Evolutionary conservation across 331 rosid species (phyloP).

Genomic region (Prunus yedoensis): DNA sequence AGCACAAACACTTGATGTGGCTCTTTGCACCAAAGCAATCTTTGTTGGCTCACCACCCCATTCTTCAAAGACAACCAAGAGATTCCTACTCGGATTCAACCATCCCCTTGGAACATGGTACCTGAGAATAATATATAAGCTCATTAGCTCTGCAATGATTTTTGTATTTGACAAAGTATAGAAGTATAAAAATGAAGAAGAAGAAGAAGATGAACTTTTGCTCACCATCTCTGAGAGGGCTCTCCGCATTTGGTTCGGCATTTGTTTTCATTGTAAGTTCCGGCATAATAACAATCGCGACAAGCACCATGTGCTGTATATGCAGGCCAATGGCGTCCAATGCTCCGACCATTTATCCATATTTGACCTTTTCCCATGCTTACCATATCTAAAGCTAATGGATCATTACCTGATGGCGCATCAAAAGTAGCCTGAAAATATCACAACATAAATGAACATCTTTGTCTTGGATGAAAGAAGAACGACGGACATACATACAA

Average conservation of each 20-base stretch:
- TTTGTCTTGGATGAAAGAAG: not conserved
- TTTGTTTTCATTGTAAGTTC: slow-evolving; percentile 61
- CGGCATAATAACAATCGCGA: slow-evolving; percentile 64
- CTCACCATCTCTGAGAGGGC: slow-evolving; percentile 93
- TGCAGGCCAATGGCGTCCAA: slow-evolving; percentile 96
- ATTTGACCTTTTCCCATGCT: slow-evolving; percentile 95
- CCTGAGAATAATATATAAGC: slow-evolving; percentile 42
- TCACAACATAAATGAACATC: slow-evolving; percentile 19
- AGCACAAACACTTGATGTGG: slow-evolving; percentile 54
- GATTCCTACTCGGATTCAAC: slow-evolving; percentile 63
- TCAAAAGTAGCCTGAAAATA: slow-evolving; percentile 56
- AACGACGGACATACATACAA: not conserved
- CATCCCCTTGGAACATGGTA: slow-evolving; percentile 90
- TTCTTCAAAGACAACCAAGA: slow-evolving; percentile 81
- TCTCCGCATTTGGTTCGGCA: slow-evolving; percentile 66
- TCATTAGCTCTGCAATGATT: not conserved
- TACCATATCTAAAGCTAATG: slow-evolving; percentile 81
- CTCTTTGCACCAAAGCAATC: slow-evolving; percentile 66
- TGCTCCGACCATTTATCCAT: slow-evolving; percentile 88
- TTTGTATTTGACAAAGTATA: not conserved
- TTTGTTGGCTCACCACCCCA: slow-evolving; percentile 82
- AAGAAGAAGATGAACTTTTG: not conserved
- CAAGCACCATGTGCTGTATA: slow-evolving; percentile 67
- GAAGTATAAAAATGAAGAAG: not conserved
- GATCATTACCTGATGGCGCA: slow-evolving; percentile 72